phyloP scores from a whole-genome alignment of 306 rosid species.

The Vicia sativa region DNA sequence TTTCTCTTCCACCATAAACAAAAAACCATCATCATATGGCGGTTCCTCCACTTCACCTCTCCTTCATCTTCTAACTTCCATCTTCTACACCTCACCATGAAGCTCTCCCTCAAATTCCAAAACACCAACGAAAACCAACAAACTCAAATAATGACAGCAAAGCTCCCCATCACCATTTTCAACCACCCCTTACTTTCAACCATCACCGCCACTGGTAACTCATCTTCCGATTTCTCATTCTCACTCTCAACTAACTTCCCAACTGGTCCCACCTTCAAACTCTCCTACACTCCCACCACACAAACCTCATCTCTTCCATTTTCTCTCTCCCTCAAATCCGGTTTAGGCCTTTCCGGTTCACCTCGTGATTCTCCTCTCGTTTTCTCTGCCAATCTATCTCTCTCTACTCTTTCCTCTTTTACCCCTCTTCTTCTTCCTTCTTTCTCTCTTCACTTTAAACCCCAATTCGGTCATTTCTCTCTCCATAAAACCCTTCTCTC shows the following conservation, averaged over 20 bases:
- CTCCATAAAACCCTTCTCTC: slow-evolving; percentile 64
- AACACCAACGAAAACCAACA: slow-evolving; percentile 36
- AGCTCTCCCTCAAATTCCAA: slow-evolving; percentile 66
- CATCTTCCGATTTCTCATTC: slow-evolving; percentile 60
- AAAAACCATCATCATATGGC: background rate
- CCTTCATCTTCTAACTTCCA: background rate
- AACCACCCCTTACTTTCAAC: slow-evolving; percentile 65
- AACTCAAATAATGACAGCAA: slow-evolving; percentile 57
- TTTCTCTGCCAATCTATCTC: slow-evolving; percentile 65
- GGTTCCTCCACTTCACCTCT: background rate
- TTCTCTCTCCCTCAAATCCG: slow-evolving; percentile 82
- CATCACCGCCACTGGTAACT: slow-evolving; percentile 47
- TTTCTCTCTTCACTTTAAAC: slow-evolving; percentile 1
- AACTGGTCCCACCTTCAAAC: slow-evolving; percentile 57
- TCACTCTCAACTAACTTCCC: slow-evolving; percentile 66
- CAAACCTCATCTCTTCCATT: slow-evolving; percentile 44
- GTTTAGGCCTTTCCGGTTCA: slow-evolving; percentile 78
- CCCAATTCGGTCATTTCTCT: slow-evolving; percentile 22
- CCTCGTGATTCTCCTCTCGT: slow-evolving; percentile 73
- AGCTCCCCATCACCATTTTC: slow-evolving; percentile 64
- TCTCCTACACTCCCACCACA: slow-evolving; percentile 59
- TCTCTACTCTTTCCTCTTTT: slow-evolving; percentile 31
- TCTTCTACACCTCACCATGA: slow-evolving; percentile 42
- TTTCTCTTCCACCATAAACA: background rate
- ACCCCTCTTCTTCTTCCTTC: slow-evolving; percentile 52